A percentile compares a stretch with the other conserved stretches of the same genome.
Evolutionary conservation across 108 stramenopile genomes (phyloP).

Genomic region (Schizochytrium sp.): DNA sequence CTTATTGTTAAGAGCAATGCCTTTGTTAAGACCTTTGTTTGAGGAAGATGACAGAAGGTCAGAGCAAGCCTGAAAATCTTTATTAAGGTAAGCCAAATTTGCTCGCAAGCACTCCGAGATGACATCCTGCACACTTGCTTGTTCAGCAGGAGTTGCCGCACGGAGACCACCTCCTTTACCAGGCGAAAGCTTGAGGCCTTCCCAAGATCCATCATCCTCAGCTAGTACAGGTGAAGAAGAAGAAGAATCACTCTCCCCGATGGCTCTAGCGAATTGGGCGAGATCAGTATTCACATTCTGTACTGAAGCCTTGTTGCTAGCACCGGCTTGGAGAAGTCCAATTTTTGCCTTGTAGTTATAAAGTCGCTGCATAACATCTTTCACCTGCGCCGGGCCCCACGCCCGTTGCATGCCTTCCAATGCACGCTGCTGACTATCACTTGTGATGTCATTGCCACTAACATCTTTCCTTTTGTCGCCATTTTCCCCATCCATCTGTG

Average conservation of each 20-base stretch:
- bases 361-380: neutral
- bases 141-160: neutral
- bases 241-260: neutral
- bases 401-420: neutral
- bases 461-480: neutral
- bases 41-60: neutral
- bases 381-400: neutral
- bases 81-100: conserved; percentile 6
- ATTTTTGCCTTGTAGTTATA: conserved; percentile 35
- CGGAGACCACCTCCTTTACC: neutral
- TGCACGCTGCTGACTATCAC: neutral
- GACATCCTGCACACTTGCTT: neutral
- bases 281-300: neutral
- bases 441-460: neutral
- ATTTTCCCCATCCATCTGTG: neutral
- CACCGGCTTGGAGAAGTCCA: neutral
- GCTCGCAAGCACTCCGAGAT: conserved; percentile 1
- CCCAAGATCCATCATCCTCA: neutral
- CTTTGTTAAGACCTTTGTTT: neutral
- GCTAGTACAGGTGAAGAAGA: neutral
- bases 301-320: neutral
- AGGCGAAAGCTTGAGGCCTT: conserved; percentile 30
- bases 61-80: neutral
- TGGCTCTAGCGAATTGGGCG: neutral
- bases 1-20: conserved; percentile 17